Conservation (phyloP, 83 land plant species). For the Picea abies region DNA sequence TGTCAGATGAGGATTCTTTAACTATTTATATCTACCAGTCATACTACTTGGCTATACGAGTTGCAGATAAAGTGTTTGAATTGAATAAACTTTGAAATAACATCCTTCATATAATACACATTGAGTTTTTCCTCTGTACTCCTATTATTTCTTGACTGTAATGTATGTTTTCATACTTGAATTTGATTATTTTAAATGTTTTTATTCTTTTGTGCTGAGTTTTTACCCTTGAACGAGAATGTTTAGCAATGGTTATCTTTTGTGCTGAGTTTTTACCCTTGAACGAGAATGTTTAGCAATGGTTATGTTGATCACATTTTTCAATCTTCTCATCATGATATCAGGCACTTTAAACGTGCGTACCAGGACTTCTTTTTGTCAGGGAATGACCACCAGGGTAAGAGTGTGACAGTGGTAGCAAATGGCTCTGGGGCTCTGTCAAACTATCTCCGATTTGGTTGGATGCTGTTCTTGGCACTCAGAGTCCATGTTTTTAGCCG, state of each 20-base stretch:
- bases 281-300: not conserved
- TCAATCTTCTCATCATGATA: not conserved
- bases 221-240: too few species aligned
- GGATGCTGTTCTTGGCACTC: constrained; percentile 89
- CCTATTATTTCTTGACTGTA: not conserved
- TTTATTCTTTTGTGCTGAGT: not conserved
- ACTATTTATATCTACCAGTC: not conserved
- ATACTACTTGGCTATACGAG: not conserved
- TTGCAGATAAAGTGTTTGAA: too few species aligned
- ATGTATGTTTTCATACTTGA: not conserved
- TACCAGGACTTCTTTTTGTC: constrained; percentile 64
- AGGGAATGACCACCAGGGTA: constrained; percentile 29
- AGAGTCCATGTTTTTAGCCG: constrained; percentile 82
- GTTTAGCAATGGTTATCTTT: too few species aligned
- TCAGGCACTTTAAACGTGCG: constrained; percentile 75
- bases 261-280: not conserved
- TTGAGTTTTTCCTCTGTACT: not conserved
- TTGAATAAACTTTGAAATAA: not conserved
- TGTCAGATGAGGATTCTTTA: not conserved
- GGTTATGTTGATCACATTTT: not conserved
- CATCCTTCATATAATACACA: not conserved
- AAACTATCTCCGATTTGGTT: constrained; percentile 81
- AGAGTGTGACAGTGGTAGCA: constrained; percentile 16
- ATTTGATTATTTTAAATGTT: not conserved
- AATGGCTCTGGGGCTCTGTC: constrained; percentile 28